A percentile compares a stretch with the other conserved stretches of the same genome.
Evolutionary conservation across 495 filamentous ascomycete genomes (phyloP).

Genomic region (Penicillium odoratum): DNA sequence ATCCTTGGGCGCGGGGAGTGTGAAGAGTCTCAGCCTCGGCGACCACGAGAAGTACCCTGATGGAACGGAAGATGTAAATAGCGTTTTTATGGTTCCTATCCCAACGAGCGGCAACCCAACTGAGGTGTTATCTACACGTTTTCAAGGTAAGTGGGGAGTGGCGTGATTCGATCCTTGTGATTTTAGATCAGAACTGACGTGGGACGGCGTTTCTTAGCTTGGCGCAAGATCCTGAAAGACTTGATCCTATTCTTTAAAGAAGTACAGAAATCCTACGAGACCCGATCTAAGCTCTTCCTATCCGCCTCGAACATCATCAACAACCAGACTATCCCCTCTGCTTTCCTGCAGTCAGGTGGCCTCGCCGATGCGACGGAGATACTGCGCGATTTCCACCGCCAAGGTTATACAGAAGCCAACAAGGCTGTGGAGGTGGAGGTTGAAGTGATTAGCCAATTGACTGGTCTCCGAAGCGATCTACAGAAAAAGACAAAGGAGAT

Average conservation of each 20-base stretch:
- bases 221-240: constrained; percentile 94
- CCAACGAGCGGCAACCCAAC: constrained; percentile 86
- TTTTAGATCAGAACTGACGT: not conserved
- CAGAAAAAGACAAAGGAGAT: constrained; percentile 98
- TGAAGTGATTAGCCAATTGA: constrained; percentile 85
- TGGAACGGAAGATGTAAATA: constrained; percentile 72
- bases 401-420: constrained; percentile 75
- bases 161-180: not conserved
- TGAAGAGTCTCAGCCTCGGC: constrained; percentile 68
- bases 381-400: constrained; percentile 78
- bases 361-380: constrained; percentile 83
- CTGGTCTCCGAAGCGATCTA: constrained; percentile 81
- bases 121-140: constrained; percentile 84
- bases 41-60: constrained; percentile 56
- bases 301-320: constrained; percentile 83
- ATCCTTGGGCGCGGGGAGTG: constrained; percentile 77
- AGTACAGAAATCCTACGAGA: constrained; percentile 86
- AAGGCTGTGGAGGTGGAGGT: constrained; percentile 88
- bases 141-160: constrained; percentile 62
- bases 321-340: constrained; percentile 68
- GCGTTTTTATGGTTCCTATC: constrained; percentile 83
- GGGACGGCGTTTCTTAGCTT: constrained; percentile 56
- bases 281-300: constrained; percentile 74
- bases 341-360: constrained; percentile 76
- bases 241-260: constrained; percentile 93